Conservation (phyloP, 805 yeast genomes). For the Hanseniaspora nectarophila region DNA sequence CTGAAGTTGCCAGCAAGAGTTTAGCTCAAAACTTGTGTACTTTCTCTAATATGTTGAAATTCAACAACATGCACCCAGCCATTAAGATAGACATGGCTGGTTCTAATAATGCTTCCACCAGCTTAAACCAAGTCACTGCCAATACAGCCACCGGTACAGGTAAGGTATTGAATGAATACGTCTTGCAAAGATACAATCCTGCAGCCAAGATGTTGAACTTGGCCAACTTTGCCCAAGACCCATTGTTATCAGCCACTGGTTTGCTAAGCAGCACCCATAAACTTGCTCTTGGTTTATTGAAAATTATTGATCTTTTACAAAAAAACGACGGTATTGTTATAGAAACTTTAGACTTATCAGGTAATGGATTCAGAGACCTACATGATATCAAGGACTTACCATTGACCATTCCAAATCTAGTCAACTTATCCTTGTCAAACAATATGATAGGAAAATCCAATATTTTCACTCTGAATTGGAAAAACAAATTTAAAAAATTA, state of each 20-base stretch:
- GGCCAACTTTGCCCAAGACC: constrained; percentile 33
- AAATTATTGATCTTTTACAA: constrained; percentile 45
- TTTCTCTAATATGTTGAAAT: constrained; percentile 10
- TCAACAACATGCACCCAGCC: constrained; percentile 6
- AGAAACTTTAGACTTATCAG: constrained; percentile 58
- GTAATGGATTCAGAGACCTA: constrained; percentile 54
- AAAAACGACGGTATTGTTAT: constrained; percentile 31
- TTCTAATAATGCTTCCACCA: background rate
- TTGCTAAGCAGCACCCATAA: constrained; percentile 2
- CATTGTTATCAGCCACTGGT: constrained; percentile 12
- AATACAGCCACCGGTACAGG: constrained; percentile 12
- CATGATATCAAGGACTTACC: constrained; percentile 51
- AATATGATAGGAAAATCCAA: constrained; percentile 45
- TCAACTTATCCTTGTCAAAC: constrained; percentile 68
- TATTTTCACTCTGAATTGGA: constrained; percentile 55
- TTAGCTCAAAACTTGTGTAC: constrained; percentile 12
- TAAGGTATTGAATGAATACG: constrained; percentile 29
- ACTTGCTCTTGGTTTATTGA: constrained; percentile 38
- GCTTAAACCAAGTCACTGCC: constrained; percentile 4
- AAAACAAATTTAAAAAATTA: constrained; percentile 56
- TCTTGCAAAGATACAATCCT: constrained; percentile 56
- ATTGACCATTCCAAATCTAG: constrained; percentile 58
- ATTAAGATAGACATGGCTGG: constrained; percentile 4
- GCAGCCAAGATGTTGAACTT: constrained; percentile 57
- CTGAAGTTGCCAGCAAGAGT: constrained; percentile 6